Evolutionary conservation across 495 filamentous ascomycete genomes (phyloP).

Genomic region (Xylaria castorea): DNA sequence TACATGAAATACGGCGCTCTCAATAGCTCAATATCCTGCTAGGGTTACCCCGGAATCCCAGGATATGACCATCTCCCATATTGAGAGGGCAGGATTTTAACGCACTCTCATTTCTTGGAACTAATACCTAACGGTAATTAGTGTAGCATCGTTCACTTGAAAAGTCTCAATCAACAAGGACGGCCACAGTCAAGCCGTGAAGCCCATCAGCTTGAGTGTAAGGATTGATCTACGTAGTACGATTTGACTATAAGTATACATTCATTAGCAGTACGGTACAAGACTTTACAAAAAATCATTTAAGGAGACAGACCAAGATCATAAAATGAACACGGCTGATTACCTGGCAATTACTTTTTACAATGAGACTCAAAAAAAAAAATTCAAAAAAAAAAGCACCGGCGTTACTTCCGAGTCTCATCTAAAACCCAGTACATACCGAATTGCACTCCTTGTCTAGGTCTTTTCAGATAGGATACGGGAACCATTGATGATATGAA

Average conservation of each 20-base stretch:
- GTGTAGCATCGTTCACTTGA: neutral
- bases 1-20: neutral
- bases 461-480: neutral
- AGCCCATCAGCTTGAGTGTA: neutral
- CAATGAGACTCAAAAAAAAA: too few species aligned
- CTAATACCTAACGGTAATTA: neutral
- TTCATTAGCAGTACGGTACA: neutral
- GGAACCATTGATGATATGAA: neutral
- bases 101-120: neutral
- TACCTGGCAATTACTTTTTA: neutral
- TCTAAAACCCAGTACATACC: neutral
- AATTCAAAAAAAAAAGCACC: neutral
- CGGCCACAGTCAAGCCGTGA: neutral
- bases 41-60: neutral
- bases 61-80: neutral
- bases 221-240: neutral
- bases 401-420: neutral
- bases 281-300: neutral
- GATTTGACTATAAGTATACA: neutral
- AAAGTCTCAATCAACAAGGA: neutral
- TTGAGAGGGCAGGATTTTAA: neutral
- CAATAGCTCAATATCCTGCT: neutral
- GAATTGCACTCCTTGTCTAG: neutral
- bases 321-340: neutral
- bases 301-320: neutral